phyloP scores from a whole-genome alignment of 441 rosid species.

The Pelargonium australe region DNA sequence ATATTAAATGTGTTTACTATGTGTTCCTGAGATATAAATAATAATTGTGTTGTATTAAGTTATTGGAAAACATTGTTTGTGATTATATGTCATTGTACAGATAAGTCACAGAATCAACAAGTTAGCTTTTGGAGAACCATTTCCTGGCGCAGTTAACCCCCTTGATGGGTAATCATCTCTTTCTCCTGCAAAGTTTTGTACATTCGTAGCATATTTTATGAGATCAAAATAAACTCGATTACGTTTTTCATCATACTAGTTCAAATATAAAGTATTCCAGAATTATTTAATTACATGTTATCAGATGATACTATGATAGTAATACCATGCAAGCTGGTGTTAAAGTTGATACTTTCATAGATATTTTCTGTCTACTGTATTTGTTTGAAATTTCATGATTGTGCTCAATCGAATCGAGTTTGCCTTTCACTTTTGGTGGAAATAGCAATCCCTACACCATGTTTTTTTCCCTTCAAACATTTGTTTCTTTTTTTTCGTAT shows the following conservation, averaged over 20 bases:
- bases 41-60: neutral
- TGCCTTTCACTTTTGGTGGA: neutral
- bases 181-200: neutral
- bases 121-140: slow-evolving; percentile 73
- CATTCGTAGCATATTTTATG: neutral
- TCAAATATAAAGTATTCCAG: neutral
- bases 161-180: slow-evolving; percentile 60
- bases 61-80: too few species aligned
- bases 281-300: neutral
- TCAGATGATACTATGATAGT: neutral
- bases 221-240: neutral
- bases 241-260: neutral
- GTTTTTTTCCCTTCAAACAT: neutral
- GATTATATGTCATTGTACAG: slow-evolving; percentile 29
- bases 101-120: slow-evolving; percentile 78
- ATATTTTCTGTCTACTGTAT: neutral
- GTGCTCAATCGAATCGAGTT: neutral
- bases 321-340: neutral
- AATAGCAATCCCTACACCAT: neutral
- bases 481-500: too few species aligned
- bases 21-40: neutral
- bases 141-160: slow-evolving; percentile 90
- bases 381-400: neutral
- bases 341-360: neutral
- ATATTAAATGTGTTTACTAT: slow-evolving; percentile 10